Percentiles rank a stretch among this genome's conserved stretches.
These are phyloP conservation scores for Penicillium concentricum DNA, from an alignment of 2,329 filamentous ascomycete species.

Conservation along the genomic window DNA sequence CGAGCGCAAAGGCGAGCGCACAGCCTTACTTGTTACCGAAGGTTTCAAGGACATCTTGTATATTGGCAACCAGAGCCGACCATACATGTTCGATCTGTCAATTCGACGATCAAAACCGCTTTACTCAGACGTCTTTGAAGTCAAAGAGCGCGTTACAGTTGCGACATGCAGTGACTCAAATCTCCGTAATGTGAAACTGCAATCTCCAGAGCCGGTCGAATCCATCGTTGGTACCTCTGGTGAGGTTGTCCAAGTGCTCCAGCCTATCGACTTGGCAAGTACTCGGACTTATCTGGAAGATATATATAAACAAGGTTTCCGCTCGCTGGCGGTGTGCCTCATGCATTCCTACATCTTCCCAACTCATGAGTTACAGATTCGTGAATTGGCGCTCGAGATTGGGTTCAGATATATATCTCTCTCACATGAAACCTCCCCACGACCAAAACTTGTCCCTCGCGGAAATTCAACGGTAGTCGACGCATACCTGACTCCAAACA, in stretches of 20 bases:
- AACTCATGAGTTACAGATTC: constrained; percentile 73
- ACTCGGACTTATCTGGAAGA: constrained; percentile 58
- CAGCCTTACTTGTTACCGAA: constrained; percentile 56
- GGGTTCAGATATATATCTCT: constrained; percentile 71
- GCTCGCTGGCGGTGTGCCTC: constrained; percentile 77
- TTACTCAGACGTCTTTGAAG: constrained; percentile 25
- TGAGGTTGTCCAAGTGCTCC: constrained; percentile 74
- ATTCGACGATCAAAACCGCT: constrained; percentile 69
- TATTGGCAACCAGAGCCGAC: constrained; percentile 83
- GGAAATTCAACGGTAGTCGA: constrained; percentile 73
- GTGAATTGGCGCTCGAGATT: constrained; percentile 69
- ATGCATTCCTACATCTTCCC: constrained; percentile 89
- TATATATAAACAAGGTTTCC: constrained; percentile 66
- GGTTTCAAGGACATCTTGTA: constrained; percentile 80
- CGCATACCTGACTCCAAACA: constrained; percentile 73
- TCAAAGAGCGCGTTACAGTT: constrained; percentile 48
- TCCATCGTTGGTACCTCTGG: constrained; percentile 39
- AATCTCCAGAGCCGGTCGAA: neutral
- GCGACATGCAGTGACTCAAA: constrained; percentile 13
- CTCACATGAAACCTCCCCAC: constrained; percentile 74
- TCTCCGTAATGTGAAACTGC: constrained; percentile 19
- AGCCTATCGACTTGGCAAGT: constrained; percentile 63
- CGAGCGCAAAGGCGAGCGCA: constrained; percentile 23
- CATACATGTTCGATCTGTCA: constrained; percentile 81
- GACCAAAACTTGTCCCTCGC: constrained; percentile 74